Evolutionary conservation across 1,284 basidiomycete species (phyloP).

Genomic region (Agroathelia rolfsii): DNA sequence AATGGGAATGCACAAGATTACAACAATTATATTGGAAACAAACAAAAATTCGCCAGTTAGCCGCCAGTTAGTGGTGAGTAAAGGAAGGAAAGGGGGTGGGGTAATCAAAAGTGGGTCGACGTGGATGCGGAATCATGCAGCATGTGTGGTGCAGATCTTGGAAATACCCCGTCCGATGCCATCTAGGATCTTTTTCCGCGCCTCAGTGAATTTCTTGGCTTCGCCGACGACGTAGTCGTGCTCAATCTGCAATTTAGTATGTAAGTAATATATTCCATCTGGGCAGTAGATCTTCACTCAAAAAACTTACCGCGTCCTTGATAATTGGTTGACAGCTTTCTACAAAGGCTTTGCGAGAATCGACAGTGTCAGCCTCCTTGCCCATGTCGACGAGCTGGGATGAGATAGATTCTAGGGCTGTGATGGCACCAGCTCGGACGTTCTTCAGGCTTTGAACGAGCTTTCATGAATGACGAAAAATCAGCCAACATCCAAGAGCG

Average conservation of each 20-base stretch:
- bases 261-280: constrained; percentile 4
- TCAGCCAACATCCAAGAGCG: constrained; percentile 7
- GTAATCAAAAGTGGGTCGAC: too few relatives aligned
- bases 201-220: constrained; percentile 55
- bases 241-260: constrained; percentile 36
- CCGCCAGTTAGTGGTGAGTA: too few relatives aligned
- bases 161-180: constrained; percentile 59
- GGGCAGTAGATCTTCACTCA: too few relatives aligned
- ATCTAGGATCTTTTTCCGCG: constrained; percentile 58
- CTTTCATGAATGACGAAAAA: constrained; percentile 26
- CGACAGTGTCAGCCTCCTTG: constrained; percentile 40
- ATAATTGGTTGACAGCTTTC: constrained; percentile 36
- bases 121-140: too few relatives aligned
- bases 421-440: constrained; percentile 41
- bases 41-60: too few relatives aligned
- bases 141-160: constrained; percentile 40
- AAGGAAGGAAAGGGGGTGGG: too few relatives aligned
- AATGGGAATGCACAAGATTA: too few relatives aligned
- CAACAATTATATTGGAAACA: too few relatives aligned
- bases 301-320: constrained; percentile 30
- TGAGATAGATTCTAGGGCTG: constrained; percentile 48
- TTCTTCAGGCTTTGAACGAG: constrained; percentile 56
- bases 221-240: constrained; percentile 53
- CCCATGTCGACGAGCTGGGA: constrained; percentile 35
- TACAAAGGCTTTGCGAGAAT: constrained; percentile 41